These are phyloP conservation scores for Fraxinus greggii DNA, from an alignment of 305 asterid species.

Conservation along the genomic window DNA sequence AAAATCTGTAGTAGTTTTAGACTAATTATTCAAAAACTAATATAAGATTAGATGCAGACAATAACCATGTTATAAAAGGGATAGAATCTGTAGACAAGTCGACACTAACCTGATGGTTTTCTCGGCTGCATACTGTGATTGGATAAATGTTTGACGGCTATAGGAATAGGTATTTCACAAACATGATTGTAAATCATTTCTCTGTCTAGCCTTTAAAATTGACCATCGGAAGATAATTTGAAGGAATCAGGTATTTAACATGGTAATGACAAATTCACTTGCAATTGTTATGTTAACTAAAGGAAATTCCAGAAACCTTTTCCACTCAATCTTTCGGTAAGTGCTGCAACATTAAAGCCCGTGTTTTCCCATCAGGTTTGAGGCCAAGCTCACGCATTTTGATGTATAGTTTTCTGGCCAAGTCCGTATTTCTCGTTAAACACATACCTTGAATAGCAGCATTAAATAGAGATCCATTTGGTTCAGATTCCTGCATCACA, in stretches of 20 bases:
- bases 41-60: neutral
- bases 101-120: neutral
- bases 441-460: slow-evolving; percentile 92
- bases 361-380: slow-evolving; percentile 80
- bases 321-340: slow-evolving; percentile 39
- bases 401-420: slow-evolving; percentile 64
- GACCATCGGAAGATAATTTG: neutral
- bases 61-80: neutral
- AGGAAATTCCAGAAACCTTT: neutral
- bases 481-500: slow-evolving; percentile 50
- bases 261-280: neutral
- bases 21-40: neutral
- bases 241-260: neutral
- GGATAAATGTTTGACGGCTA: neutral
- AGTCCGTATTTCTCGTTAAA: slow-evolving; percentile 52
- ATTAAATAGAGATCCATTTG: slow-evolving; percentile 76
- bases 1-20: neutral
- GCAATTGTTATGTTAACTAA: neutral
- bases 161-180: neutral
- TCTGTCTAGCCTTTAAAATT: neutral
- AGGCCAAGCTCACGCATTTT: slow-evolving; percentile 73
- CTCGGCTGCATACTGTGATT: neutral
- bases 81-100: neutral
- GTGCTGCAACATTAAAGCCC: slow-evolving; percentile 87
- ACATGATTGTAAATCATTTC: neutral